A percentile compares a stretch with the other conserved stretches of the same genome.
Evolutionary conservation across 805 yeast genomes (phyloP).

Genomic region (Candida ortonii): DNA sequence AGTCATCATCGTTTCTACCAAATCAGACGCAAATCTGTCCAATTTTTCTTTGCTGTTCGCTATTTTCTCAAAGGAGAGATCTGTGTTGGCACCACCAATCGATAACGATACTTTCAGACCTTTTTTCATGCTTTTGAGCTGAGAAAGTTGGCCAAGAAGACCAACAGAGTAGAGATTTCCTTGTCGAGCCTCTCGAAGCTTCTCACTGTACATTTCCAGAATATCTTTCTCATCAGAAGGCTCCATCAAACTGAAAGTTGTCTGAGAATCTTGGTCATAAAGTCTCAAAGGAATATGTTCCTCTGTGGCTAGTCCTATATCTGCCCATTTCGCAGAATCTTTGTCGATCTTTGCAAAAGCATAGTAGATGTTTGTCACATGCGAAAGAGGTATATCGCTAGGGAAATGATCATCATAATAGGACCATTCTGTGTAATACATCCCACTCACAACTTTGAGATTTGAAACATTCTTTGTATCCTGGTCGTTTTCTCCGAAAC

Average conservation of each 20-base stretch:
- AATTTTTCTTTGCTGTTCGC: slow-evolving; percentile 28
- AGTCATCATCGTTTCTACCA: slow-evolving; percentile 44
- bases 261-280: background rate
- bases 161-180: slow-evolving; percentile 21
- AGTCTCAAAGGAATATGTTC: slow-evolving; percentile 18
- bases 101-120: slow-evolving; percentile 62
- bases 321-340: slow-evolving; percentile 54
- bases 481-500: too few species aligned
- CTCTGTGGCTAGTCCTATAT: slow-evolving; percentile 63
- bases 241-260: background rate
- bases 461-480: too few species aligned
- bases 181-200: slow-evolving; percentile 2
- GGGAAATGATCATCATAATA: slow-evolving; percentile 64
- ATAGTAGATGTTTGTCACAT: slow-evolving; percentile 68
- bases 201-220: slow-evolving; percentile 1
- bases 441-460: slow-evolving; percentile 12
- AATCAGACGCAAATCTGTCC: slow-evolving; percentile 46
- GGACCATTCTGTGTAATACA: slow-evolving; percentile 63
- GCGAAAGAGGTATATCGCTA: slow-evolving; percentile 53
- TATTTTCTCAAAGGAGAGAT: slow-evolving; percentile 38
- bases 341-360: slow-evolving; percentile 67
- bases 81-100: slow-evolving; percentile 75
- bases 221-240: background rate
- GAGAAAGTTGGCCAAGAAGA: slow-evolving; percentile 29
- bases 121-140: slow-evolving; percentile 24